Conservation (phyloP, 495 filamentous ascomycete species). For the Thermochaetoides thermophila region DNA sequence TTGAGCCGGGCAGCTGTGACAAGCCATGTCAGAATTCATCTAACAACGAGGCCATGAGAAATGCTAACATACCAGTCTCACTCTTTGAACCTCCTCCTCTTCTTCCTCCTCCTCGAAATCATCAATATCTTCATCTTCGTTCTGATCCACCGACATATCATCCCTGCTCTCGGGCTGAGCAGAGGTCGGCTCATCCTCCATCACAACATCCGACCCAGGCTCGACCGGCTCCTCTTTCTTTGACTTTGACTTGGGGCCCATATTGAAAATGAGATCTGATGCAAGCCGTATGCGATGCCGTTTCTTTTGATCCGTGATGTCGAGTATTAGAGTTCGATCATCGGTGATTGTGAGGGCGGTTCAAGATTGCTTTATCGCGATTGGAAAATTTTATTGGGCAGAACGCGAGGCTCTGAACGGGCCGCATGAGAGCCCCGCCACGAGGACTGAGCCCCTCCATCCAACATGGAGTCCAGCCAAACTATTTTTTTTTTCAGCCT, state of each 20-base stretch:
- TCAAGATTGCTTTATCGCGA: no score
- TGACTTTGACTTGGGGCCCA: constrained; percentile 21
- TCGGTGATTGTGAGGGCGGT: no score
- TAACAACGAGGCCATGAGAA: not conserved
- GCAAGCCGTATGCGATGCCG: not conserved
- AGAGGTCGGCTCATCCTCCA: constrained; percentile 37
- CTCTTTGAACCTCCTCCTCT: constrained; percentile 17
- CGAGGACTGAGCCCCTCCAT: no score
- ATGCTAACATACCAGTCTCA: constrained; percentile 17
- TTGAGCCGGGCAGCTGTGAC: constrained; percentile 53
- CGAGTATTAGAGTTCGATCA: no score
- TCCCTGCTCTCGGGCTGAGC: constrained; percentile 27
- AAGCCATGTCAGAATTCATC: not conserved
- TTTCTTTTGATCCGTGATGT: not conserved
- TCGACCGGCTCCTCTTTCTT: constrained; percentile 10
- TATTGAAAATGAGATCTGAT: constrained; percentile 5
- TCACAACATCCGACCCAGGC: constrained; percentile 29
- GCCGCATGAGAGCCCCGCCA: no score
- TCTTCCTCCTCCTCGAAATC: constrained; percentile 23
- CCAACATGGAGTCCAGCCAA: no score
- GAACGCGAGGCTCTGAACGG: constrained; percentile 1
- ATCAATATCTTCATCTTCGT: constrained; percentile 17
- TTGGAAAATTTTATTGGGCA: constrained; percentile 12
- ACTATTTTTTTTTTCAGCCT: no score
- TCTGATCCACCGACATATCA: constrained; percentile 22